Evolutionary conservation across 2,329 filamentous ascomycete genomes (phyloP).

Genomic region (Fusarium beomiforme): DNA sequence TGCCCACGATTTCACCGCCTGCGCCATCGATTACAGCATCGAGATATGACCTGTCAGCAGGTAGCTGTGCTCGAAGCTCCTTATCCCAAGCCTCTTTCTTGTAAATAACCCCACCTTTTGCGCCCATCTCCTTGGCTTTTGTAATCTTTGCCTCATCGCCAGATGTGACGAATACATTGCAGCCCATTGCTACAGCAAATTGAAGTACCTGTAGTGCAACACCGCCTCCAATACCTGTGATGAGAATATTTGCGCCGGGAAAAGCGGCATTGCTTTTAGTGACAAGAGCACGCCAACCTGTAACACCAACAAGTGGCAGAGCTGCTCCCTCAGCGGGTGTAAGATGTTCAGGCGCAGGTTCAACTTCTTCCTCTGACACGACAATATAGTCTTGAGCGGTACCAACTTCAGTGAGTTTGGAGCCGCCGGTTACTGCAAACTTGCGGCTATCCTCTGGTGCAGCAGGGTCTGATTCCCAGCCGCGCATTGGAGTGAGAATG

Average conservation of each 20-base stretch:
- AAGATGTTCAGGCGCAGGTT: conserved; percentile 79
- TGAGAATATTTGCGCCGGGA: conserved; percentile 76
- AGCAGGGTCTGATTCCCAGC: conserved; percentile 77
- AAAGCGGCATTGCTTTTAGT: conserved; percentile 76
- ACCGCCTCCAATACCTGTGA: conserved; percentile 93
- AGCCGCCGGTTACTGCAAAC: conserved; percentile 76
- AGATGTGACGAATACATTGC: conserved; percentile 84
- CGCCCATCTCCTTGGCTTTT: conserved; percentile 77
- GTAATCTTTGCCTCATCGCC: conserved; percentile 79
- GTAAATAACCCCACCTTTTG: conserved; percentile 84
- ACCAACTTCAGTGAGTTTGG: conserved; percentile 68
- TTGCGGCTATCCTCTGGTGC: conserved; percentile 74
- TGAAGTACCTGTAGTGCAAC: conserved; percentile 85
- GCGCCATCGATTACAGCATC: conserved; percentile 93
- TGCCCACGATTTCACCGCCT: conserved; percentile 83
- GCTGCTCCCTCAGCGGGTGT: conserved; percentile 80
- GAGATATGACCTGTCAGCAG: conserved; percentile 71
- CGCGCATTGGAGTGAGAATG: conserved; percentile 78
- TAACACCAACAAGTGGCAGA: conserved; percentile 84
- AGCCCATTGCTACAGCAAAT: conserved; percentile 79
- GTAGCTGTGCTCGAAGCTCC: conserved; percentile 71
- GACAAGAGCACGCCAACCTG: conserved; percentile 86
- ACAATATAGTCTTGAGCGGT: conserved; percentile 79
- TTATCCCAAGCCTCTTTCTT: conserved; percentile 84
- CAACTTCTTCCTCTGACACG: conserved; percentile 77